Percentiles rank a stretch among this genome's conserved stretches.
These are phyloP conservation scores for Aspergillus hancockii DNA, from an alignment of 495 filamentous ascomycete genomes.

Conservation along the genomic window DNA sequence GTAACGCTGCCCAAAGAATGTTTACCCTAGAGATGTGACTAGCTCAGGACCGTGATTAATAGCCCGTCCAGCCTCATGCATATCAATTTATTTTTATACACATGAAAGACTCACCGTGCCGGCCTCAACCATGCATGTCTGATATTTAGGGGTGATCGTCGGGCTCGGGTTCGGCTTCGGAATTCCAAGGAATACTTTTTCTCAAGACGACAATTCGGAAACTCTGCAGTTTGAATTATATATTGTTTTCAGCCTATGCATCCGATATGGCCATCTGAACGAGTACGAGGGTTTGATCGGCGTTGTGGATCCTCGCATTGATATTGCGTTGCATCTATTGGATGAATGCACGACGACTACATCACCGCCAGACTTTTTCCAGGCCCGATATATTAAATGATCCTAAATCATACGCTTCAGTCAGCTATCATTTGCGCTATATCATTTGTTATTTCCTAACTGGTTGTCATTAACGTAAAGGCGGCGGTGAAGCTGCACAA, in stretches of 20 bases:
- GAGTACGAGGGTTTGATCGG: background rate
- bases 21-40: too few relatives aligned
- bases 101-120: too few relatives aligned
- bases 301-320: background rate
- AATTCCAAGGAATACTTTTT: too few relatives aligned
- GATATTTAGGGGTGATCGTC: background rate
- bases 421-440: background rate
- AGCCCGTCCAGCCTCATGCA: too few relatives aligned
- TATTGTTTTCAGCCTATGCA: background rate
- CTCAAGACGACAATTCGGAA: background rate
- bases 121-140: too few relatives aligned
- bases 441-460: background rate
- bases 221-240: background rate
- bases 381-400: too few relatives aligned
- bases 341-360: background rate
- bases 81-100: too few relatives aligned
- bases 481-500: background rate
- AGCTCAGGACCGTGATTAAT: too few relatives aligned
- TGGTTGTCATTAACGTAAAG: background rate
- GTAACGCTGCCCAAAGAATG: too few relatives aligned
- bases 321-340: background rate
- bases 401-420: background rate
- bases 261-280: background rate
- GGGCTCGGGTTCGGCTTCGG: background rate
- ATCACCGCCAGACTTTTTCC: too few relatives aligned